A percentile compares a stretch with the other conserved stretches of the same genome.
phyloP scores from a whole-genome alignment of 176 grass and related monocot species.

The Puccinellia tenuiflora region DNA sequence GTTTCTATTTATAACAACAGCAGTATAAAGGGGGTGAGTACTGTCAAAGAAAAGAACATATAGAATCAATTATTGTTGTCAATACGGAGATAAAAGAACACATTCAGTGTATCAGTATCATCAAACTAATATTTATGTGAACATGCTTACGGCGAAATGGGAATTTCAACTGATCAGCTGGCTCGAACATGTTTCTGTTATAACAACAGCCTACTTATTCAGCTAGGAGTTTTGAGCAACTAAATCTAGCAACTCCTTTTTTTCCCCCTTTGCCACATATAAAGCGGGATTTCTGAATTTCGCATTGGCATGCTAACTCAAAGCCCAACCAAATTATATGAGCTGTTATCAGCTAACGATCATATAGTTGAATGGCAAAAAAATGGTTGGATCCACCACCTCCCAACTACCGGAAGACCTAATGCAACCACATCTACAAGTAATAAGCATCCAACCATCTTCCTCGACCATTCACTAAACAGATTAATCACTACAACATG shows the following conservation, averaged over 20 bases:
- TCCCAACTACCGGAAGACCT: not conserved
- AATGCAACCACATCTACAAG: not conserved
- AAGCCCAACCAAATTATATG: not conserved
- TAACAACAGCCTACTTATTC: not conserved
- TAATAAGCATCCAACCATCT: not conserved
- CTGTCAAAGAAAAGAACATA: no score
- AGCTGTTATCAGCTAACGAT: not conserved
- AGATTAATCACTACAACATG: not conserved
- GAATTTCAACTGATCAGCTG: not conserved
- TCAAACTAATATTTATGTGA: no score
- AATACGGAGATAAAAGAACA: no score
- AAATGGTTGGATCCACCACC: not conserved
- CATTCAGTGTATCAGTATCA: no score
- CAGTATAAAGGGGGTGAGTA: not conserved
- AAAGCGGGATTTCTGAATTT: not conserved
- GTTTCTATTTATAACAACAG: no score
- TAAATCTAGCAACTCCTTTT: not conserved
- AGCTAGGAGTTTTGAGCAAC: not conserved
- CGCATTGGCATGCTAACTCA: not conserved
- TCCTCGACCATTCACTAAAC: not conserved
- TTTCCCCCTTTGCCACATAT: not conserved
- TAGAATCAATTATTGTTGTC: no score
- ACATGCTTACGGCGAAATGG: no score
- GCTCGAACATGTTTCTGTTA: not conserved
- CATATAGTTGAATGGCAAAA: not conserved